A percentile compares a stretch with the other conserved stretches of the same genome.
Conservation (phyloP, 1,139 yeast species). For the Kluyveromyces sp. region DNA sequence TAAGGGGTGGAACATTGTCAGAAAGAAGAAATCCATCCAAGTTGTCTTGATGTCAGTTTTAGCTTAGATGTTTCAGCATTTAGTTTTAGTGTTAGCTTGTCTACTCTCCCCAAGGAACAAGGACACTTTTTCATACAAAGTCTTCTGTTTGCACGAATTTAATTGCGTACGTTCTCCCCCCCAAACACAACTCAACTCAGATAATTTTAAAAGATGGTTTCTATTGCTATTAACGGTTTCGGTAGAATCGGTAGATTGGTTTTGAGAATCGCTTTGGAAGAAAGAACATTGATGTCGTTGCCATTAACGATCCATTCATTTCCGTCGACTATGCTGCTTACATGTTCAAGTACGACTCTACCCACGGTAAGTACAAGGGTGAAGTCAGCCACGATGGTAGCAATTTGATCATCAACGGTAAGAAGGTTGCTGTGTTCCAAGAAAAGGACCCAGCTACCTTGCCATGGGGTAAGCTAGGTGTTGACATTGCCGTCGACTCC, state of each 20-base stretch:
- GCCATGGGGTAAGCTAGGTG: slow-evolving; percentile 76
- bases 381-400: slow-evolving; percentile 58
- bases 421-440: slow-evolving; percentile 60
- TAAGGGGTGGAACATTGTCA: background rate
- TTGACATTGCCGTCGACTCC: slow-evolving; percentile 76
- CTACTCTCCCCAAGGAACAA: background rate
- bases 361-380: slow-evolving; percentile 73
- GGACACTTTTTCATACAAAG: background rate
- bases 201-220: slow-evolving; percentile 33
- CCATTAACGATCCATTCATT: slow-evolving; percentile 79
- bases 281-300: slow-evolving; percentile 66
- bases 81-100: background rate
- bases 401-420: slow-evolving; percentile 57
- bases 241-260: slow-evolving; percentile 85
- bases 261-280: slow-evolving; percentile 68
- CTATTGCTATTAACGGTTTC: slow-evolving; percentile 83
- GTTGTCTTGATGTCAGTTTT: too few species aligned
- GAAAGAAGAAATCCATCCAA: background rate
- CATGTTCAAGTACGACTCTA: slow-evolving; percentile 85
- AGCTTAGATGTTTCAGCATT: background rate
- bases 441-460: slow-evolving; percentile 75
- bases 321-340: slow-evolving; percentile 77
- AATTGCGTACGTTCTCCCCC: too few species aligned
- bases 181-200: background rate
- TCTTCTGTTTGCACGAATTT: too few species aligned